These are phyloP conservation scores for Scenedesmus sp. DNA, from an alignment of 163 green algal genomes.

Conservation along the genomic window DNA sequence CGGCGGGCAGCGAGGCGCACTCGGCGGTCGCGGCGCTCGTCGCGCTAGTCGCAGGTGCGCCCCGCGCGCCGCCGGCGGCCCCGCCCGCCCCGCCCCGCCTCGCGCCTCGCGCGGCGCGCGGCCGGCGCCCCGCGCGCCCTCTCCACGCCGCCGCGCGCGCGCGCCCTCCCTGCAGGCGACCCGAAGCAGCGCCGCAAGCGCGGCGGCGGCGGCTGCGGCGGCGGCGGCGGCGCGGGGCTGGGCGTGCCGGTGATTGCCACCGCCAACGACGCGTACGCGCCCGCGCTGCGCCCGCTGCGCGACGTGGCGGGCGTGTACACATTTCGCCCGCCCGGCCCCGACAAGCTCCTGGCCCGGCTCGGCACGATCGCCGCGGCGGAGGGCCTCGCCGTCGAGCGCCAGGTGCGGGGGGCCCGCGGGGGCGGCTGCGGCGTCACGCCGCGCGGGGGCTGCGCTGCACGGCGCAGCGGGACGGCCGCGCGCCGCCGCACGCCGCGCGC, in stretches of 20 bases:
- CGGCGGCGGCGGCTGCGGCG: not conserved
- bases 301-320: slow-evolving; percentile 82
- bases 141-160: slow-evolving; percentile 1
- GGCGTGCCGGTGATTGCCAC: slow-evolving; percentile 91
- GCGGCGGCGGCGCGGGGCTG: slow-evolving; percentile 13
- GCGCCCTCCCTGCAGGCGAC: not conserved
- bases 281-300: slow-evolving; percentile 86
- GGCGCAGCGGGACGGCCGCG: too few relatives aligned
- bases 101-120: too few relatives aligned
- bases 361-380: slow-evolving; percentile 48
- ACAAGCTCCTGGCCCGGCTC: slow-evolving; percentile 69
- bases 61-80: not conserved
- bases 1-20: slow-evolving; percentile 68
- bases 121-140: too few relatives aligned
- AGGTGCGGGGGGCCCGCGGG: too few relatives aligned
- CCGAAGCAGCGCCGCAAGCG: too few relatives aligned
- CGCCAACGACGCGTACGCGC: slow-evolving; percentile 96
- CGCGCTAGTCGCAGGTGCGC: slow-evolving; percentile 71
- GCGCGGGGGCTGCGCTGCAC: too few relatives aligned
- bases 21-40: slow-evolving; percentile 85
- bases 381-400: slow-evolving; percentile 38
- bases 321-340: slow-evolving; percentile 59
- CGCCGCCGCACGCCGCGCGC: too few relatives aligned
- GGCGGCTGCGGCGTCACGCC: too few relatives aligned
- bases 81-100: too few relatives aligned